These are phyloP conservation scores for Auricularia sp. DNA, from an alignment of 768 basidiomycete genomes.

Conservation along the genomic window DNA sequence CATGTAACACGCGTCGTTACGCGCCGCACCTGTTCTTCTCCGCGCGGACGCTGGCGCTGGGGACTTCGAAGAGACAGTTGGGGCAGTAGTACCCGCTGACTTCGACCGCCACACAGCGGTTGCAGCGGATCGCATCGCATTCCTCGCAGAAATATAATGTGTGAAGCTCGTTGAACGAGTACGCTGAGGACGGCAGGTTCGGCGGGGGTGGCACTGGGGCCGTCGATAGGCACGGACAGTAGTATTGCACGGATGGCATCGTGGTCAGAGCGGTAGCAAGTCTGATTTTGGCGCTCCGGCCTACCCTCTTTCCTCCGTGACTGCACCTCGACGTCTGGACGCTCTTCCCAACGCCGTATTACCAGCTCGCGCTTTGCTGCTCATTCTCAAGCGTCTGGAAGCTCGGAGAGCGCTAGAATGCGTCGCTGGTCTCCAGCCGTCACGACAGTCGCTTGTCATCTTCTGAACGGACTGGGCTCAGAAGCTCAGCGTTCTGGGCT, in stretches of 20 bases:
- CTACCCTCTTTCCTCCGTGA: too few species aligned
- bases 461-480: too few species aligned
- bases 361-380: too few species aligned
- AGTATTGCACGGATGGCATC: conserved; percentile 42
- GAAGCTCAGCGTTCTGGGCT: too few species aligned
- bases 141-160: conserved; percentile 96
- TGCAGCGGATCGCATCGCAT: conserved; percentile 91
- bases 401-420: too few species aligned
- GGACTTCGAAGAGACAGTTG: conserved; percentile 96
- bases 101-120: conserved; percentile 85
- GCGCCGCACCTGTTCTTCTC: conserved; percentile 81
- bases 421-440: too few species aligned
- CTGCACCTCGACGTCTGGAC: too few species aligned
- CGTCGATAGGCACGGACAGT: conserved; percentile 62
- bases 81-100: conserved; percentile 97
- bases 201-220: conserved; percentile 61
- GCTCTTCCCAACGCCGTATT: too few species aligned
- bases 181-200: conserved; percentile 64
- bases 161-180: conserved; percentile 75
- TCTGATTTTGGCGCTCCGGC: too few species aligned
- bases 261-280: neutral
- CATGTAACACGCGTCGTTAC: neutral
- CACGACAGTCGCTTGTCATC: too few species aligned
- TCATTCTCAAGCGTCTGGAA: too few species aligned
- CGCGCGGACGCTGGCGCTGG: conserved; percentile 93